Base-by-base conservation (phyloP, 2,329 filamentous ascomycete genomes). In the Blastomyces emzantsi region DNA sequence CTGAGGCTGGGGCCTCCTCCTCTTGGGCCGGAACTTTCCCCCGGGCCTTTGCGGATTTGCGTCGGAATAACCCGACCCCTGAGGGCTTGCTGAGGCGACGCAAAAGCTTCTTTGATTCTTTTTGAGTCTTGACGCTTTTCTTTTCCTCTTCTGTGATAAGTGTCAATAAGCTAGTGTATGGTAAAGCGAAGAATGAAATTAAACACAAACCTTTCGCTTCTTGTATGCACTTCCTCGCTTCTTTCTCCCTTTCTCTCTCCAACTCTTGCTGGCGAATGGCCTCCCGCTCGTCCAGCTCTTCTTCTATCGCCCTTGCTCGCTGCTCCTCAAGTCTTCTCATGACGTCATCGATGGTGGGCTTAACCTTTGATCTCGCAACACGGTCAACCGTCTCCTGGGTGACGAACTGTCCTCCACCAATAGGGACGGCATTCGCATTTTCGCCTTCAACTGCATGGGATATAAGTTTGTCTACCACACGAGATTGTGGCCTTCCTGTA, bases 321-420 rank as follows among this genome's bases (percentile, higher is more conserved):
- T 90, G 86, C 67, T 81, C 81, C 70, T 90, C 87, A 0, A 88
- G 88, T 72, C 86, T 89, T 63, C 89, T 85, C 64, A 87, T 87
- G 66, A 96, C 91, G 67, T 92, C 89, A 67, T 94, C 87, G 9
- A 95, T 74, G 0, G 92, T 84, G 2, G 90, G 90, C 72, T 91
- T 88, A 15, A 95, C 83, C 69, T 85, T 85, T 61, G 81, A 84
- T 9, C 84, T 82, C 6, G 91, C 91, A 67, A 94, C 89, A 11
- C 83, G 84, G 67, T 95, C 85, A 28, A 96, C 85, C 43, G 90
- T 87, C 6, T 83, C 80, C 65, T 87, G 85, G 47, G 89, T 83
- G 78, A 95, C 86, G 70, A 86, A 90, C 70, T 85, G 90, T 17
- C 90, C 91, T 58, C 88, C 88, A 2, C 91, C 91, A 62, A 95